Evolutionary conservation across 1,284 basidiomycete genomes (phyloP), one percentile per base, ranked within the genome.

Genomic region (Tilletia caries): DNA sequence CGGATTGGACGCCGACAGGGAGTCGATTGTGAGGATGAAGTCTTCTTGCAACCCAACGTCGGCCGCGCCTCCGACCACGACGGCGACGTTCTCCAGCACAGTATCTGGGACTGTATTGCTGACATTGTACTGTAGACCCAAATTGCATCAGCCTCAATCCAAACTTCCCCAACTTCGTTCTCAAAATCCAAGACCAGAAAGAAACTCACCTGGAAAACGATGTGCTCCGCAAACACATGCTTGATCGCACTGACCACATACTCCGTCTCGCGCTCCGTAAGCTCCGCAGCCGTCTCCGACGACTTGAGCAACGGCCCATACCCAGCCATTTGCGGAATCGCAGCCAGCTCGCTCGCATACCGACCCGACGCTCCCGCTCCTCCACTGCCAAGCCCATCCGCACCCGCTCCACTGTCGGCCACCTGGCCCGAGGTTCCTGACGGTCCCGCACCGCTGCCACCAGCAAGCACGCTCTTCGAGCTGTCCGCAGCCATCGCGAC

Each of bases 31-130:
- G 71, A 98, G 92, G 80, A 98, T 96, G 82, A 97, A 98, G 83
- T 98, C 94, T 85, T 98, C 95, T 62, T 88, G 89, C 75, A 98
- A 85, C 1, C 89, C 91, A 18, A 87, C 86, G 44, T 85, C 85
- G 32, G 93, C 92, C 74, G 90, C 88, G 90, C 98, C 95, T 76
- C 93, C 88, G 13, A 98, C 92, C n/a, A 93, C 91, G 25, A 83
- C 79, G 13, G 75, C 78, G 23, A 96, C 93, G 77, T 95, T 90
- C 83, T 98, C 96, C 71, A 99, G 86, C 4, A 98, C 91, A 2
- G 93, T 95, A 83, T 99, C 96, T n/a, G 93, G 90, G 68, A 99
- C 88, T n/a, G 96, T 98, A 84, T 98, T 98, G 70, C 93, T 92
- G 66, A 98, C 89, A 85, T 98, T 97, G 89, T 93, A 98, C 91